These are phyloP conservation scores for Penicillium sumatraense DNA, from an alignment of 2,329 filamentous ascomycete genomes.

Conservation along the genomic window DNA sequence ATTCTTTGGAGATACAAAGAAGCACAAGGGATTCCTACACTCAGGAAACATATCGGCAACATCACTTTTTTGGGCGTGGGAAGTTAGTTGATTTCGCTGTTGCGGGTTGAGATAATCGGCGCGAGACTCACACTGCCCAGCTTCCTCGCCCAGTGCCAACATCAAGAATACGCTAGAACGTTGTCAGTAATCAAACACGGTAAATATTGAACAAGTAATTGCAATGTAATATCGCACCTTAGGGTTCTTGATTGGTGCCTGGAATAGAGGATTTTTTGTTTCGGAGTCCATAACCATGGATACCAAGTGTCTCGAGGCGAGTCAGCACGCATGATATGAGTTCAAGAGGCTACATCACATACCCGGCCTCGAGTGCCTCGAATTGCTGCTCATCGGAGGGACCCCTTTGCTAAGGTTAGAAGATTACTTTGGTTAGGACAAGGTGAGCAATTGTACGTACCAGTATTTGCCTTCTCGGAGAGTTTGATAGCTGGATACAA, in stretches of 20 bases:
- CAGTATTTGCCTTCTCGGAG: constrained; percentile 23
- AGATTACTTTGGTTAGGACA: neutral
- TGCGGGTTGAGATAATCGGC: neutral
- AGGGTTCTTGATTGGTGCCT: constrained; percentile 11
- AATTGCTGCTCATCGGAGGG: constrained; percentile 23
- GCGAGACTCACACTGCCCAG: constrained; percentile 3
- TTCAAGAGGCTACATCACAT: neutral
- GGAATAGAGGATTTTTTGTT: constrained; percentile 13
- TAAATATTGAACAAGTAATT: neutral
- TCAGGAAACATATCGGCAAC: constrained; percentile 3
- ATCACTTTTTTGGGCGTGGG: neutral
- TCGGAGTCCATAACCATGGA: constrained; percentile 18
- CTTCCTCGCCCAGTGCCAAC: constrained; percentile 3
- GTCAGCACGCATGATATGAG: constrained; percentile 22
- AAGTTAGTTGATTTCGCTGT: neutral
- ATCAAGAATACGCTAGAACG: constrained; percentile 1
- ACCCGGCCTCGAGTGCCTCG: constrained; percentile 23
- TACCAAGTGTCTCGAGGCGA: constrained; percentile 13
- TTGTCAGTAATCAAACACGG: neutral
- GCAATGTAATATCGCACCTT: neutral
- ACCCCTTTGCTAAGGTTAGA: constrained; percentile 1
- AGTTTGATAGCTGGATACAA: constrained; percentile 20
- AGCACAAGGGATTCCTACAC: neutral
- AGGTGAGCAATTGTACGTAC: no score
- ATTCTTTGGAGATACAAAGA: neutral